Conservation (phyloP, 805 yeast species). For the Maudiozyma bulderi region DNA sequence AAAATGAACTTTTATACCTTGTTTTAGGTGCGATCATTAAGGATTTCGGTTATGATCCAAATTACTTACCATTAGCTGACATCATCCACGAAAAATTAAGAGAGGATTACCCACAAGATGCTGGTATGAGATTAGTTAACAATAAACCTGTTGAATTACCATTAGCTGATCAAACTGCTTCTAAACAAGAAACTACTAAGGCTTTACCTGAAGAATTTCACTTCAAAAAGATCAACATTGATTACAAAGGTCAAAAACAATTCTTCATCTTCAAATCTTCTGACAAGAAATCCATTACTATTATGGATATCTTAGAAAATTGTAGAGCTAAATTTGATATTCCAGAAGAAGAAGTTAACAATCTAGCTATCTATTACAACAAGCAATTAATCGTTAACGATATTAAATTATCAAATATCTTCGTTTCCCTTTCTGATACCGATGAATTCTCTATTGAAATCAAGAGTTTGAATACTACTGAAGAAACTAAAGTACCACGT, state of each 20-base stretch:
- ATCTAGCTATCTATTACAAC: conserved; percentile 16
- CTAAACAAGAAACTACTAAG: background rate
- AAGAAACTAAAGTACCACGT: background rate
- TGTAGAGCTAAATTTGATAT: conserved; percentile 2
- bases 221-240: background rate
- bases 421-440: conserved; percentile 21
- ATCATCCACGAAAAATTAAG: conserved; percentile 36
- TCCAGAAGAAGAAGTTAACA: conserved; percentile 2
- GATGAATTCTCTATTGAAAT: conserved; percentile 2
- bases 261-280: conserved; percentile 2
- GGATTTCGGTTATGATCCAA: conserved; percentile 69
- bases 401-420: conserved; percentile 38
- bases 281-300: conserved; percentile 1
- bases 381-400: conserved; percentile 33
- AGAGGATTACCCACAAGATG: background rate
- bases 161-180: background rate
- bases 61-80: conserved; percentile 54
- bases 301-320: conserved; percentile 1
- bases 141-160: background rate
- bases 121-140: background rate
- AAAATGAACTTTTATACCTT: conserved; percentile 33
- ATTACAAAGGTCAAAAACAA: conserved; percentile 1
- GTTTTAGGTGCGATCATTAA: conserved; percentile 60
- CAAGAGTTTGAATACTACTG: background rate
- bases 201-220: background rate